Base-by-base conservation (phyloP, 1,284 basidiomycete genomes). In the Nidula niveotomentosa region DNA sequence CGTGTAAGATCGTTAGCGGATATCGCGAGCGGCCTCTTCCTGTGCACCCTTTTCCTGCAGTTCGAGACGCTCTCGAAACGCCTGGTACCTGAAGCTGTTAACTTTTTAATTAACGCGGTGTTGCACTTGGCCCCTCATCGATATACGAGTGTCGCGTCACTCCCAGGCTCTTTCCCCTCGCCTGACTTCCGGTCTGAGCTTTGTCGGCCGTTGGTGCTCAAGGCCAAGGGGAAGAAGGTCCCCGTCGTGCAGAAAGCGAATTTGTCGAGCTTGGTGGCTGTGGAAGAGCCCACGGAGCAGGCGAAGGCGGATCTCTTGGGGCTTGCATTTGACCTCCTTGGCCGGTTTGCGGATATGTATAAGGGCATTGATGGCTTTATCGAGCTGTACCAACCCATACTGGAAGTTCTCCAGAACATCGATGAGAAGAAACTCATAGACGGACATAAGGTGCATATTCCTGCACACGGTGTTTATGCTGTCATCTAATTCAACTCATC, bases 51-150 rank as follows among this genome's bases (percentile, higher is more conserved):
- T 6, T 86, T 94, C 63, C 67, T 84, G 35, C 83, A 96, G 73
- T 97, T 90, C 64, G 96, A 99, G 76, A 69, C 75, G 30, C 72
- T 92, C 46, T 96, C 94, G 12, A 94, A 92, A 67, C 86, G 96
- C 4, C 74, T 96, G 41, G 84, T 97, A 2, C 97, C 97, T 0
- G 97, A 99, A 70, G 92, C 83, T 1, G 68, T 95, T 60, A 96
- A 92, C 70, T 96, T 96, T 66, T 66, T 94, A 36, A 75, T 87
- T 13, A 89, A 89, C 56, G 69, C 85, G 2, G 69, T 93, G 36
- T 72, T 94, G 23, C 84, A 92, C 61, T 81, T 98, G 8, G 80
- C 88, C 0, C 91, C 91, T 0, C 81, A 85, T 62, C 62, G 62
- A 13, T 86, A 84, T 66, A 71, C 72, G 36, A 68, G 76, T 55